Evolutionary conservation across 2,329 filamentous ascomycete genomes (phyloP), one percentile per base, ranked within the genome.

Genomic region (Cytospora schulzeri): DNA sequence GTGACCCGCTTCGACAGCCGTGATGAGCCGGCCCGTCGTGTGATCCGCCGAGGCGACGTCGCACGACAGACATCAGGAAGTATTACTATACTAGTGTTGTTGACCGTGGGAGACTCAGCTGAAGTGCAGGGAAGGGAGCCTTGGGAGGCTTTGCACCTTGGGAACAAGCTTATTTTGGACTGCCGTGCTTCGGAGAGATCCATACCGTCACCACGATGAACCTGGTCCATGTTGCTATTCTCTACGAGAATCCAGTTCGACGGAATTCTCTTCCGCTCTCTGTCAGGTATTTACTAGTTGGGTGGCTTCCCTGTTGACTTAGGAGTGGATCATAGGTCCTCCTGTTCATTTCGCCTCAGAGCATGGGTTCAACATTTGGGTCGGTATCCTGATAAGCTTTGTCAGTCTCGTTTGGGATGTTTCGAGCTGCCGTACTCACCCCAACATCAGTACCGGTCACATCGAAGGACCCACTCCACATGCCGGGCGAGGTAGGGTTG

Each of bases 281-380:
- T 28, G 50, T 45, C 38, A 56, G 60, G 38, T 62, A 52, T 52
- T 52, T 26, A 48, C 51, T 61, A 33, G 60, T 26, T 60, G 45
- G 55, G 54, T 12, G 9, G 55, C 41, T 51, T 54, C 62, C 48
- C 24, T 26, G n/a, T 57, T 55, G 65, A 58, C 65, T 41, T 35
- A 31, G 29, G 35, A 60, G 62, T 61, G 62, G 62, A 55, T 52
- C 60, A 45, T 33, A 41, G 58, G 50, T 26, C 51, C 50, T 57
- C 55, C 58, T 60, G 50, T 55, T 65, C 65, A 67, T 67, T 62
- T 62, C 57, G 29, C 50, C 50, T 57, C 54, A 41, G 50, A 38
- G 50, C 35, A 38, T 22, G 50, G 54, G 22, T 53, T 59, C 45
- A 38, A 48, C 45, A 24, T 19, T 48, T 15, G 22, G 58, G 35